Evolutionary conservation across 1,284 basidiomycete species (phyloP), one percentile per base, ranked within the genome.

Genomic region (Heterobasidion irregulare): DNA sequence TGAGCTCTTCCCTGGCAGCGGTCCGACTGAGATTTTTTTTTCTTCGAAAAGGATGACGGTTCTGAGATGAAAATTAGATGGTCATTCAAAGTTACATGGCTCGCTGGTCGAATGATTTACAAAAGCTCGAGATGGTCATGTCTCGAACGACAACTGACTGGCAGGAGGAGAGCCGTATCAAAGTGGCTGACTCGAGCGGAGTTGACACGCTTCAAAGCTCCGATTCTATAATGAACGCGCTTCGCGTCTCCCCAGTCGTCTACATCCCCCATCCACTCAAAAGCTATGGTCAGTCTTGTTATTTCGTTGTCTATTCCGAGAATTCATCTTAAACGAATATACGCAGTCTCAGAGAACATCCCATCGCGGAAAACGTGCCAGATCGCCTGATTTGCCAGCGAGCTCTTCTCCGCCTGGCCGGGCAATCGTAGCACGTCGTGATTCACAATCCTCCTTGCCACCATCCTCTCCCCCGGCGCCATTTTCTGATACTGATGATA

Each of bases 401-500:
- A 73, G 71, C 43, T 83, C 84, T 6, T 84, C 85, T 1, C 78
- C 82, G 10, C 68, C 72, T n/a, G 69, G 70, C 46, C 72, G 69
- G 18, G 69, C 71, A 48, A 71, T 78, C 18, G 71, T 72, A 34
- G 68, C 75, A 48, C 77, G 82, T 66, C 78, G 79, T 66, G 74
- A 75, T 61, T 84, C 83, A 26, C 74, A 77, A 50, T 84, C 89
- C 8, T 91, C 88, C 16, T 72, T 92, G 8, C 90, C 90, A 1
- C 89, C 90, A 5, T 90, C 88, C 2, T 92, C 89, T 8, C 91
- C 92, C 2, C 90, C 85, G 2, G 78, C 83, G 0, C 85, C 88
- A 0, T 94, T 94, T 67, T 90, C 88, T 2, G 94, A 95, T 63
- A 91, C 91, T 12, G 92, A 92, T 49, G 92, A 94, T 46, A 86